A percentile compares a stretch with the other conserved stretches of the same genome.
These are phyloP conservation scores for Apiotrichum siamense DNA, from an alignment of 1,284 basidiomycete species.

Conservation along the genomic window DNA sequence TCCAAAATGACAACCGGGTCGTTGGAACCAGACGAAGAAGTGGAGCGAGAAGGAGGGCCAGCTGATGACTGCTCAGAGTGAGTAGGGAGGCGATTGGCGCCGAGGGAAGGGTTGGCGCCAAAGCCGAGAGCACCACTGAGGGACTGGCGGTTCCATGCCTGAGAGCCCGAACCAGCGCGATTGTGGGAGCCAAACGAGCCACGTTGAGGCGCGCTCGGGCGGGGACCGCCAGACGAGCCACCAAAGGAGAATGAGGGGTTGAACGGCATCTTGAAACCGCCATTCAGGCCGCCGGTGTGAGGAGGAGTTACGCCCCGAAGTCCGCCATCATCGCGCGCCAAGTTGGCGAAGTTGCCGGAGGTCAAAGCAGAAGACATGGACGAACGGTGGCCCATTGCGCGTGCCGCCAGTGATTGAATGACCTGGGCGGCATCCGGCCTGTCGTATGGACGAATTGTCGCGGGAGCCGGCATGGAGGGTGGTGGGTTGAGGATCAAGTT, in stretches of 20 bases:
- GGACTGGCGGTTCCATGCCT: conserved; percentile 28
- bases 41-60: conserved; percentile 19
- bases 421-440: conserved; percentile 85
- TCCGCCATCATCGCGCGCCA: background rate
- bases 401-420: conserved; percentile 75
- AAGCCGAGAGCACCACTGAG: conserved; percentile 26
- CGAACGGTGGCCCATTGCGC: conserved; percentile 43
- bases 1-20: conserved; percentile 29
- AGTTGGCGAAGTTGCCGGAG: conserved; percentile 15
- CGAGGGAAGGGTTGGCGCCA: conserved; percentile 17
- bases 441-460: conserved; percentile 80
- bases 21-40: conserved; percentile 20
- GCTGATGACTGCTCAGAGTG: conserved; percentile 32
- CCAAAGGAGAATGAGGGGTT: conserved; percentile 19
- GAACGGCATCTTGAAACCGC: conserved; percentile 28
- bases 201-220: background rate
- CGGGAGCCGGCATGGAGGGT: conserved; percentile 58
- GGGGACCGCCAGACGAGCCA: conserved; percentile 6
- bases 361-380: conserved; percentile 28
- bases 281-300: conserved; percentile 16
- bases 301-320: conserved; percentile 2
- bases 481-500: conserved; percentile 77
- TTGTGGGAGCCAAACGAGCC: conserved; percentile 18
- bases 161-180: conserved; percentile 31
- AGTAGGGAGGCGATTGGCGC: conserved; percentile 29